Conservation (phyloP, 2,329 filamentous ascomycete species). For the Plenodomus biglobosus region DNA sequence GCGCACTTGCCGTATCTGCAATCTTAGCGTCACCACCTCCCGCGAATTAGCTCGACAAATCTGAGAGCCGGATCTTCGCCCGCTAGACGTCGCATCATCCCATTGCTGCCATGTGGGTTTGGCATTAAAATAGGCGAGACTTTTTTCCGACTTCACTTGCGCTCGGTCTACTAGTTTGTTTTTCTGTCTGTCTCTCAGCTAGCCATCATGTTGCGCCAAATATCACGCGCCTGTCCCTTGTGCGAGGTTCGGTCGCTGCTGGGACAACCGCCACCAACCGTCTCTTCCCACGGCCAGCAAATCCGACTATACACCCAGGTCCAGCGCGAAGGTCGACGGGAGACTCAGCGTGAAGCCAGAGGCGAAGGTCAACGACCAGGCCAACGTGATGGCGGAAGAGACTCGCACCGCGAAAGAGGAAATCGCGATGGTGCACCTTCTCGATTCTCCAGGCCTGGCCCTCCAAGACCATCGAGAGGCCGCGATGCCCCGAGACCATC, state of each 20-base stretch:
- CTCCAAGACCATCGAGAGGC: conserved; percentile 11
- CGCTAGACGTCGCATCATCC: neutral
- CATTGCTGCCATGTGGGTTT: neutral
- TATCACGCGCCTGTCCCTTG: conserved; percentile 44
- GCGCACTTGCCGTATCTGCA: neutral
- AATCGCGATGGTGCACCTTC: conserved; percentile 6
- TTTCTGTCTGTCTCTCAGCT: no score
- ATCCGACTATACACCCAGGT: conserved; percentile 42
- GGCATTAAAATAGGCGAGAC: neutral
- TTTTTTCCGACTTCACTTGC: neutral
- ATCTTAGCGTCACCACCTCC: neutral
- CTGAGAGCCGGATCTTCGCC: neutral
- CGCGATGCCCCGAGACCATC: conserved; percentile 50
- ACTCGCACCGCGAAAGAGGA: conserved; percentile 5
- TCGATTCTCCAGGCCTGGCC: conserved; percentile 10
- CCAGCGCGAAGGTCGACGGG: conserved; percentile 7
- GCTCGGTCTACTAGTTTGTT: no score
- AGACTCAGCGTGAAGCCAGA: neutral
- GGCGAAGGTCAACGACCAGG: neutral
- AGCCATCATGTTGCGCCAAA: conserved; percentile 32
- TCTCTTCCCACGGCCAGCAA: conserved; percentile 27
- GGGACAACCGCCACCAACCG: conserved; percentile 17
- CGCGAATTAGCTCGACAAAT: neutral
- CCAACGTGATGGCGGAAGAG: conserved; percentile 1
- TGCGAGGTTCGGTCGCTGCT: conserved; percentile 45